These are phyloP conservation scores for Moricandia arvensis DNA, from an alignment of 345 rosid species.

Conservation along the genomic window DNA sequence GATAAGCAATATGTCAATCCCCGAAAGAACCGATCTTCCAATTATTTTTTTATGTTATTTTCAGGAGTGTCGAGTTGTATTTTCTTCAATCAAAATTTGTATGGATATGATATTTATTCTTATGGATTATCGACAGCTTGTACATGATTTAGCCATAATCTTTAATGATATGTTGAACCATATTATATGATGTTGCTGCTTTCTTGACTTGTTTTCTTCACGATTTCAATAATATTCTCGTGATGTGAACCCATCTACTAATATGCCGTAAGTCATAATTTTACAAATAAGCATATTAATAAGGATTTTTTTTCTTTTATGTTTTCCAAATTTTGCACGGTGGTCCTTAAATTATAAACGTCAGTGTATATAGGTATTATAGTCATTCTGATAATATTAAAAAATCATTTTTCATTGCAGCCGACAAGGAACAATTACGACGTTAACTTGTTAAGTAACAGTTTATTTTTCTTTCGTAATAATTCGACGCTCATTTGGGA, in stretches of 20 bases:
- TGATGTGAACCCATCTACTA: slow-evolving; percentile 36
- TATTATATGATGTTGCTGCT: slow-evolving; percentile 31
- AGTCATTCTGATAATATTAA: not conserved
- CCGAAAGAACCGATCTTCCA: slow-evolving; percentile 21
- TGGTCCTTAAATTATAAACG: slow-evolving; percentile 26
- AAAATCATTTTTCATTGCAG: not conserved
- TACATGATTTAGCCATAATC: slow-evolving; percentile 2
- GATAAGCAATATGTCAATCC: slow-evolving; percentile 5
- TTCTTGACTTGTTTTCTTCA: slow-evolving; percentile 39
- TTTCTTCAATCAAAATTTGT: slow-evolving; percentile 2
- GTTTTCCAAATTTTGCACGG: not conserved
- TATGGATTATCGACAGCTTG: slow-evolving; percentile 8
- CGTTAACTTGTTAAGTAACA: slow-evolving; percentile 9
- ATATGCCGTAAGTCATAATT: slow-evolving; percentile 10
- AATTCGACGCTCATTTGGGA: slow-evolving; percentile 21
- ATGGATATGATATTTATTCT: slow-evolving; percentile 23
- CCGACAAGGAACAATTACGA: slow-evolving; percentile 9
- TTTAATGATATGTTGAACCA: not conserved
- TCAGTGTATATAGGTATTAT: slow-evolving; percentile 1
- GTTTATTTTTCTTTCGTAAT: slow-evolving; percentile 33
- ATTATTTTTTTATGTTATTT: slow-evolving; percentile 26
- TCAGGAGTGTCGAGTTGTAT: slow-evolving; percentile 25
- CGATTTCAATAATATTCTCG: slow-evolving; percentile 26
- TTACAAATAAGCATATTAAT: not conserved
- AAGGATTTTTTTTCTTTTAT: not conserved